Conservation (phyloP, 139 green algal genomes). For the Micractinium sp. region DNA sequence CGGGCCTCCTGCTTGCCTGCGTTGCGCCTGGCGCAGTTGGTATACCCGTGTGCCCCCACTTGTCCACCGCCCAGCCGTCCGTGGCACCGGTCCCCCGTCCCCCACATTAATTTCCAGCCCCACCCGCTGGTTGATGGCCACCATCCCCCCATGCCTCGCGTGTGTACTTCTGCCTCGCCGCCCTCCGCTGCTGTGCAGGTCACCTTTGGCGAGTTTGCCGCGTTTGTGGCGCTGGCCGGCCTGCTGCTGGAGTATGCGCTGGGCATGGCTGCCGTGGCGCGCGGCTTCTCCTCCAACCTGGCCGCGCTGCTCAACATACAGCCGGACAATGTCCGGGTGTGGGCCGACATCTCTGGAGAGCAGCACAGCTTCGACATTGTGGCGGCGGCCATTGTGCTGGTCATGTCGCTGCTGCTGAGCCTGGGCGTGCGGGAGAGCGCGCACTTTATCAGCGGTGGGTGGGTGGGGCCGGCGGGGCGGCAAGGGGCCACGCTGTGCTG, state of each 20-base stretch:
- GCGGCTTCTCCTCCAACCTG: constrained; percentile 39
- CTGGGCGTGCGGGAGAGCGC: constrained; percentile 35
- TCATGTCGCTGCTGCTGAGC: constrained; percentile 35
- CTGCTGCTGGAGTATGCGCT: constrained; percentile 44
- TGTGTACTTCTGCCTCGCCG: too few relatives aligned
- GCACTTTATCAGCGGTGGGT: constrained; percentile 24
- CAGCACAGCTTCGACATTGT: constrained; percentile 24
- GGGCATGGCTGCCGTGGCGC: constrained; percentile 39
- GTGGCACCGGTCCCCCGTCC: too few relatives aligned
- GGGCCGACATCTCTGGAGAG: not conserved
- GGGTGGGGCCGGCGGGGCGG: not conserved
- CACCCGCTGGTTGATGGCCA: too few relatives aligned
- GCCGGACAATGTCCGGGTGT: not conserved
- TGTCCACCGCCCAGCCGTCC: too few relatives aligned
- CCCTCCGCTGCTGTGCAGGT: not conserved
- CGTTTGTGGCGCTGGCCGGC: constrained; percentile 33
- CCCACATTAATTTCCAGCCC: too few relatives aligned
- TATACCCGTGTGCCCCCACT: not conserved
- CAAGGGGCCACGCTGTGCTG: not conserved
- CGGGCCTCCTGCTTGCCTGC: not conserved
- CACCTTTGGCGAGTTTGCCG: constrained; percentile 50
- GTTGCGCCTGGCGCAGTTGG: too few relatives aligned
- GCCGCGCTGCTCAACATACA: constrained; percentile 9
- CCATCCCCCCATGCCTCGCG: not conserved
- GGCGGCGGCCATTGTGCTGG: constrained; percentile 27